These are phyloP conservation scores for Coleophoma cylindrospora DNA, from an alignment of 2,329 filamentous ascomycete species.

Conservation along the genomic window DNA sequence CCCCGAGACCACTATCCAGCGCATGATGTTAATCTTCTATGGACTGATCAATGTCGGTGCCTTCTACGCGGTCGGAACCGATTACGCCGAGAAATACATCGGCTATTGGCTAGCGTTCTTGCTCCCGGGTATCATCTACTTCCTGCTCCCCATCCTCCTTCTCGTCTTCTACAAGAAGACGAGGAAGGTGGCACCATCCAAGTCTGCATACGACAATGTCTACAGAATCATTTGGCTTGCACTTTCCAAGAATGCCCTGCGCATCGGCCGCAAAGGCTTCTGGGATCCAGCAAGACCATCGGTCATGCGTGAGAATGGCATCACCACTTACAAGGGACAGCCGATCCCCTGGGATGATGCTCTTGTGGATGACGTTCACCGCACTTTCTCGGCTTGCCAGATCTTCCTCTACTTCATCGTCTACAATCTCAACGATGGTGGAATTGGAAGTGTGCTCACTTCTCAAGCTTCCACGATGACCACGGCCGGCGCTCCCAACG, in stretches of 20 bases:
- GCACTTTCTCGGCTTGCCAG: slow-evolving; percentile 61
- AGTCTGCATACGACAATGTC: slow-evolving; percentile 64
- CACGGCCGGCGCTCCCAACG: slow-evolving; percentile 67
- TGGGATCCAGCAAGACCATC: slow-evolving; percentile 66
- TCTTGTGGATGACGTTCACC: slow-evolving; percentile 72
- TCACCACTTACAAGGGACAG: slow-evolving; percentile 49
- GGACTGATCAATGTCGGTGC: slow-evolving; percentile 66
- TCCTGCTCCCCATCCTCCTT: slow-evolving; percentile 48
- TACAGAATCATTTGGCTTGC: slow-evolving; percentile 52
- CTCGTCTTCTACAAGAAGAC: slow-evolving; percentile 39
- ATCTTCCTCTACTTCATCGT: slow-evolving; percentile 52
- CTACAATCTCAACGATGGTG: slow-evolving; percentile 26
- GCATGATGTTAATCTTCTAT: slow-evolving; percentile 49
- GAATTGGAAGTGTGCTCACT: slow-evolving; percentile 41
- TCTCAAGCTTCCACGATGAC: slow-evolving; percentile 46
- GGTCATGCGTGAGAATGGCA: slow-evolving; percentile 41
- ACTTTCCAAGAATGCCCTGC: slow-evolving; percentile 54
- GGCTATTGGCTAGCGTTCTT: slow-evolving; percentile 43
- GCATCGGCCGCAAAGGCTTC: slow-evolving; percentile 50
- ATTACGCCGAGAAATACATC: slow-evolving; percentile 39
- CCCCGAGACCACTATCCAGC: slow-evolving; percentile 49
- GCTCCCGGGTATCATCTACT: slow-evolving; percentile 53
- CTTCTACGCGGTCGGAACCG: slow-evolving; percentile 35
- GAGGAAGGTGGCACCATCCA: slow-evolving; percentile 58
- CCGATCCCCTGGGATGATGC: slow-evolving; percentile 79